Percentiles rank a stretch among this genome's conserved stretches.
phyloP scores from a whole-genome alignment of 2,329 filamentous ascomycete genomes.

The Colletotrichum somersetense region DNA sequence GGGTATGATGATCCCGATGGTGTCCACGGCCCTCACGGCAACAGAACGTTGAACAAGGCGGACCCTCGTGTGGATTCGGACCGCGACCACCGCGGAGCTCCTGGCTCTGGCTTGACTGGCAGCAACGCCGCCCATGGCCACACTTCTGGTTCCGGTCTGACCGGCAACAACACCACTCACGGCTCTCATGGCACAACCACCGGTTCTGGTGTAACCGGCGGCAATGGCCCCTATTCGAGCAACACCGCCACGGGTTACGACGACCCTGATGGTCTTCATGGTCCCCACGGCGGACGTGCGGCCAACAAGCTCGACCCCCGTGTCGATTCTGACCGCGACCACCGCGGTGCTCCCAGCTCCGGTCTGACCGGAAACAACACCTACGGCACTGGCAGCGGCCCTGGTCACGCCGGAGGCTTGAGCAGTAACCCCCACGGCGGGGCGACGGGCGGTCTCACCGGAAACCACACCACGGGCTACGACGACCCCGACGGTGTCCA shows the following conservation, averaged over 20 bases:
- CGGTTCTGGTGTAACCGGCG: constrained; percentile 48
- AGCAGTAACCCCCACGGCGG: constrained; percentile 47
- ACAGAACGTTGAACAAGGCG: constrained; percentile 57
- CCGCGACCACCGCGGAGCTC: constrained; percentile 49
- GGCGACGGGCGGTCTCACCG: constrained; percentile 50
- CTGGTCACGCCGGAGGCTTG: constrained; percentile 45
- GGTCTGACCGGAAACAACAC: constrained; percentile 23
- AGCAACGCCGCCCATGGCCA: constrained; percentile 11
- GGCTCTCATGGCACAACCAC: constrained; percentile 57
- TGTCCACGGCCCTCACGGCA: constrained; percentile 52
- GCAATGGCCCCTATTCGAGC: neutral
- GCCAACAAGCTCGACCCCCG: constrained; percentile 63
- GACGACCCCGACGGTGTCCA: constrained; percentile 26
- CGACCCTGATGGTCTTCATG: constrained; percentile 45
- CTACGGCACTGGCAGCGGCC: constrained; percentile 10
- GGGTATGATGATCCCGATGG: constrained; percentile 39
- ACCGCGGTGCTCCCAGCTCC: constrained; percentile 28
- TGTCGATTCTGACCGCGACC: constrained; percentile 60
- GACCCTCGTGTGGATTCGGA: constrained; percentile 64
- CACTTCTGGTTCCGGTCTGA: constrained; percentile 16
- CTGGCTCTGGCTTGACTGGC: constrained; percentile 14
- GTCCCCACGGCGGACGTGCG: constrained; percentile 53
- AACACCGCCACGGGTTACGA: constrained; percentile 25
- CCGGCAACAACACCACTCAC: constrained; percentile 50
- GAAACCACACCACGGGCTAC: constrained; percentile 21